Base-by-base conservation (phyloP, 2,329 filamentous ascomycete species). In the Lachnellula cervina region DNA sequence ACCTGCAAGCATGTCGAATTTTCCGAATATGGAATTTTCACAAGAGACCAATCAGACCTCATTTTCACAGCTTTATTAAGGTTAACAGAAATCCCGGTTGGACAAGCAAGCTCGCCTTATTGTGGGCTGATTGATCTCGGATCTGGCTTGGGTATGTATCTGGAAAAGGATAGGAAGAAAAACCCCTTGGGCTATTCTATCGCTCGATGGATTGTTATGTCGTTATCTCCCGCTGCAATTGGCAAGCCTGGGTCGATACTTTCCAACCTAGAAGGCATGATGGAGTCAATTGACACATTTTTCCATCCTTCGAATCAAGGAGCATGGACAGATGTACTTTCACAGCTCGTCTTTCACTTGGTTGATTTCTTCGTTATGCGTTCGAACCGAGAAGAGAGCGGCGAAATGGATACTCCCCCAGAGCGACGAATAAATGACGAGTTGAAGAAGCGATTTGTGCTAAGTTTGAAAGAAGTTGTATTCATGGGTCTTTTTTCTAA, bases 401-500 rank as follows among this genome's bases (percentile, higher is more conserved):
- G 90, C 28, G 95, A 99, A 74, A 87, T 96, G 74, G 88, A 96
- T 45, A 82, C 93, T 1, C 92, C 93, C 0, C 74, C 80, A 40
- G 90, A 92, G 50, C 84, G 94, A 52, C 87, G 79, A 64, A 85
- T 99, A 62, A 94, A 85, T 59, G 81, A 84, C 34, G 84, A 83
- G n/a, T 72, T 99, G 62, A 96, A 92, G 76, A 84, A 80, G 67
- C 87, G 94, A 46, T 97, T 99, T 69, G 94, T 99, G 32, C 75
- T 92, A 38, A 89, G 90, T 59, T 76, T 99, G 60, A 87, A 87
- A 62, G 94, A 99, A 62, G 93, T 97, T 48, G 90, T 91, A 4
- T 99, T 97, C 71, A 97, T 99, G 92, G 94, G 94, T 28, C 87
- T 99, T 49, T 99, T 97, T 71, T 89, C 92, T 52, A 99, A 99